phyloP scores from a whole-genome alignment of 2,329 filamentous ascomycete species.

The Fusarium solani-melongenae region DNA sequence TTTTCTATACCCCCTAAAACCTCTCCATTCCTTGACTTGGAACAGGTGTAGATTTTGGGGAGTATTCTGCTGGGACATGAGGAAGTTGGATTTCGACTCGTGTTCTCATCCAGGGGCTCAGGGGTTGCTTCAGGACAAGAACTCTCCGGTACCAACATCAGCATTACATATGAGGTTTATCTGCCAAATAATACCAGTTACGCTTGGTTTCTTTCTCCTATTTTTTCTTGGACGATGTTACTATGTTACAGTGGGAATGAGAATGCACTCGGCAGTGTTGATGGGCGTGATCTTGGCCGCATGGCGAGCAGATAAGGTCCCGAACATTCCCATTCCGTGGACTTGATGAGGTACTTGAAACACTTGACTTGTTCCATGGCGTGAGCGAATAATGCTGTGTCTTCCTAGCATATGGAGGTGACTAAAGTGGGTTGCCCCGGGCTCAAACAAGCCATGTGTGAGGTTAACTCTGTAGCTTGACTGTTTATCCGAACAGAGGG shows the following conservation, averaged over 20 bases:
- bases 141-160: neutral
- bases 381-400: too few relatives aligned
- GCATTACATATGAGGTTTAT: neutral
- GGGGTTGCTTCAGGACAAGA: neutral
- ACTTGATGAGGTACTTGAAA: neutral
- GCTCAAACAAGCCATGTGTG: neutral
- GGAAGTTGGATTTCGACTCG: constrained; percentile 54
- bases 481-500: neutral
- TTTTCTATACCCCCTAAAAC: constrained; percentile 2
- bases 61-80: constrained; percentile 55
- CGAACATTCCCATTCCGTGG: neutral
- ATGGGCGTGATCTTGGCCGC: too few relatives aligned
- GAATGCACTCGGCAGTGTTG: neutral
- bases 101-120: constrained; percentile 52
- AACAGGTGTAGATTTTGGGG: constrained; percentile 51
- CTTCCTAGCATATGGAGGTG: neutral
- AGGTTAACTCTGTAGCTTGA: neutral
- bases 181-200: neutral
- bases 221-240: neutral
- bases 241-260: too few relatives aligned
- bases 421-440: too few relatives aligned
- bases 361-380: neutral
- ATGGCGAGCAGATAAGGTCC: neutral
- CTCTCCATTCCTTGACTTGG: constrained; percentile 51
- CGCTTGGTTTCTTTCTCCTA: neutral